Evolutionary conservation across 257 asterid genomes (phyloP), one percentile per base, ranked within the genome.

Genomic region (Salvia splendens): DNA sequence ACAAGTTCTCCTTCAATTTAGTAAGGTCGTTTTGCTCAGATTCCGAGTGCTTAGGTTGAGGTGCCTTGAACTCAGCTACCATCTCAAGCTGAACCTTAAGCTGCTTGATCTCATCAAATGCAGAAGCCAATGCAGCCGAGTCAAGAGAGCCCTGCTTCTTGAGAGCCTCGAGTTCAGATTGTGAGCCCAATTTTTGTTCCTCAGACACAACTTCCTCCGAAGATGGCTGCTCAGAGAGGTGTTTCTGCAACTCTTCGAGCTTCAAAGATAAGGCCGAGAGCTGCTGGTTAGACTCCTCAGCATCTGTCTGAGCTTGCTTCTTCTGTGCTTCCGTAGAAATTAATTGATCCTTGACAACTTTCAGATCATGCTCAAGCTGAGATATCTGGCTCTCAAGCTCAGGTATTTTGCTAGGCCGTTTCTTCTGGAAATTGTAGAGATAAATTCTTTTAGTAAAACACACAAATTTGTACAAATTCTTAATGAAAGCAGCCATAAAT

Each of bases 321-420:
- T 85, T 91, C 72, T 67, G 73, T 20, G 82, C 83, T 81, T 94
- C 96, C 0, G 97, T 77, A 41, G 87, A 83, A 81, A 80, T 70
- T 24, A 94, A 74, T 48, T 84, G 89, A 69, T 85, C 92, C 82
- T 85, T 88, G 12, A 87, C 88, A 36, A 28, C 75, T 65, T 85
- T 74, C 61, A 94, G 92, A 71, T 94, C 97, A 70, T 81, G 81
- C 80, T 91, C 90, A 6, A 94, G 95, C 78, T 82, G 86, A 68
- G 84, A 81, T 53, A 94, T 74, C 81, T 85, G 91, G 40, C 72
- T 67, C 82, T 94, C 97, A 55, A 88, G 86, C 42, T 88, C 96
- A 17, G 84, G 69, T 71, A 78, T 88, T 79, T 69, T 81, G 73
- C 79, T 80, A 2, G 82, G 69, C 5, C 73, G 82, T 85, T 82